Base-by-base conservation (phyloP, 2,329 filamentous ascomycete genomes). In the Ophiocordyceps polyrhachis-furcata region DNA sequence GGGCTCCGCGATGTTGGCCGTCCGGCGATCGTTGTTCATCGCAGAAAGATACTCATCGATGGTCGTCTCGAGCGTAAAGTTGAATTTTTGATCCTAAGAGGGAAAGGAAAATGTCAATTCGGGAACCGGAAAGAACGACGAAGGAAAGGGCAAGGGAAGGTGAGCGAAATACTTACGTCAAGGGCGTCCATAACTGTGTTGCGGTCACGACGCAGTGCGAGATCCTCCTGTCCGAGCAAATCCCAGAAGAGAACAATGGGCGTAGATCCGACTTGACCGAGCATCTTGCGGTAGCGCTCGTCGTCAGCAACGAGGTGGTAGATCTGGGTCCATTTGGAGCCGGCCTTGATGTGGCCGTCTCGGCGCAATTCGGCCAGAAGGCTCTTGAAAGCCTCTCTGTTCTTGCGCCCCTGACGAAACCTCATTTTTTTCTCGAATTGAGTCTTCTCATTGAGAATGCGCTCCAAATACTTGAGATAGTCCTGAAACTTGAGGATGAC, bases 171-270 rank as follows among this genome's bases (percentile, higher is more conserved):
- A 66, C 79, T 69, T 62, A 91, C 85, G 70, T 93, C 84, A 53
- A 94, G 71, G 52, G 91, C 85, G 63, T 94, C 87, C 51, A 91
- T 68, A 37, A 93, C 83, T 56, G 87, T 79, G 57, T 91, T 93
- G 49, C 85, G 74, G 43, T 81, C 80, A 43, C 76, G 79, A 49
- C 88, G 81, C 42, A 95, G 68, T n/a, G 81, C 79, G 47, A 83
- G 78, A 57, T 98, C 89, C 60, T 96, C 87, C 59, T 94, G 87
- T 59, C 96, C 91, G 23, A 96, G 73, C 42, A 88, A 69, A 59
- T 98, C 91, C 86, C 89, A 95, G 66, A 98, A 96, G 7, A 98
- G 69, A 55, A 96, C 87, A 51, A 94, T 72, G 14, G 91, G 85
- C 5, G 77, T 83, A 5, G 88, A 94, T 46, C 89, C 88, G 47